phyloP scores from a whole-genome alignment of 371 early-diverging fungal genomes.

The Enteropsectra breve region DNA sequence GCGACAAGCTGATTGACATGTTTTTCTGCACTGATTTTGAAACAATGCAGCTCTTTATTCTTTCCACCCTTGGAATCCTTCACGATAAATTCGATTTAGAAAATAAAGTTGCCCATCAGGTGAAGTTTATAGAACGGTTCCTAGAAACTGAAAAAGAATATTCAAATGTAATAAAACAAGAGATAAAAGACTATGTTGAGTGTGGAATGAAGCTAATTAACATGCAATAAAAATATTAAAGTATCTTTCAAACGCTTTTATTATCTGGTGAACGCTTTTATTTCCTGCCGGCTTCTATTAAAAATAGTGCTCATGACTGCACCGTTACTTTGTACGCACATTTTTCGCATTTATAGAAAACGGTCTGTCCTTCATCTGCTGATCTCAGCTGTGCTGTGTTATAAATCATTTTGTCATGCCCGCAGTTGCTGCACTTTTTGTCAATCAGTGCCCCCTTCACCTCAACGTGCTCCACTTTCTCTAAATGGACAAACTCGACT shows the following conservation, averaged over 20 bases:
- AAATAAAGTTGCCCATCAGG: too few species aligned
- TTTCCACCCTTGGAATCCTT: too few species aligned
- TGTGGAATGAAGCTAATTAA: neutral
- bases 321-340: slow-evolving; percentile 70
- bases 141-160: too few species aligned
- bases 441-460: slow-evolving; percentile 64
- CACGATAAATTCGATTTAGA: too few species aligned
- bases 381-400: slow-evolving; percentile 92
- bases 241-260: neutral
- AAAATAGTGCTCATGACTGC: slow-evolving; percentile 50
- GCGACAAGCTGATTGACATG: too few species aligned
- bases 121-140: too few species aligned
- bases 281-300: neutral
- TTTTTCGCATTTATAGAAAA: slow-evolving; percentile 85
- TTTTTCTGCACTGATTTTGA: too few species aligned
- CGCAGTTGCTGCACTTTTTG: slow-evolving; percentile 78
- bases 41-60: too few species aligned
- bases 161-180: too few species aligned
- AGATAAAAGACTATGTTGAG: too few species aligned
- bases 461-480: slow-evolving; percentile 6
- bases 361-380: slow-evolving; percentile 98
- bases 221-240: neutral
- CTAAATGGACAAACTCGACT: slow-evolving; percentile 9
- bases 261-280: neutral
- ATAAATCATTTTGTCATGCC: slow-evolving; percentile 81